Base-by-base conservation (phyloP, 2,329 filamentous ascomycete species). In the Aspergillus floridensis region DNA sequence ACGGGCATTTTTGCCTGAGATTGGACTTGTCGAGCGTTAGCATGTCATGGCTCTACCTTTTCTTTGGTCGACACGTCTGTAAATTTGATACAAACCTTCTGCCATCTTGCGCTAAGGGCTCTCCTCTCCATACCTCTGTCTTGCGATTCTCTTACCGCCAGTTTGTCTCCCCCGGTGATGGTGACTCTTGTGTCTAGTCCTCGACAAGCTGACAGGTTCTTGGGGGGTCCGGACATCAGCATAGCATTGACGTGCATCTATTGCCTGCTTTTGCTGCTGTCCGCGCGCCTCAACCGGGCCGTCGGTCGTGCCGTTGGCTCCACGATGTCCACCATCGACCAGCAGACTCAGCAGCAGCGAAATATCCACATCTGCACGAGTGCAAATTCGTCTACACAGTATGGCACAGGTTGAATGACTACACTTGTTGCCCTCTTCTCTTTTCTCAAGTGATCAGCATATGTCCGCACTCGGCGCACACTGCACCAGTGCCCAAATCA, bases 401-500 rank as follows among this genome's bases (percentile, higher is more conserved):
- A 63, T 57, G 57, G 56, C 49, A 41, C 50, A 55, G 16, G 4
- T 44, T 19, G 38, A 44, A 44, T 16, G 16, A 44, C 38, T 35
- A 46, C 52, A 31, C 52, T 54, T 21, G 11, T 52, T 52, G 35
- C 48, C 56, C 32, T 46, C 56, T 54, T 41, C 41, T 46, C 56
- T 54, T 35, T 56, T 53, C 41, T 59, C 31, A 16, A 49, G 47
- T 48, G 54, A 58, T 55, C 26, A 56, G 50, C 47, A 49, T 35
- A 51, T 48, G 56, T 62, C 53, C 14, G 7, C 16, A 29, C 38
- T 19, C 38, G 14, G 38, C 26, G 50, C 49, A 50, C 62, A 58
- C 64, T 67, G 65, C 65, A 66, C 65, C 62, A 56, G 55, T 68
- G 65, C 66, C 66, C 63, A 62, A 68, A 58, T 44, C 53, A 50